phyloP scores from a whole-genome alignment of 78 protist species.

The Dictyostelium capitatum region DNA sequence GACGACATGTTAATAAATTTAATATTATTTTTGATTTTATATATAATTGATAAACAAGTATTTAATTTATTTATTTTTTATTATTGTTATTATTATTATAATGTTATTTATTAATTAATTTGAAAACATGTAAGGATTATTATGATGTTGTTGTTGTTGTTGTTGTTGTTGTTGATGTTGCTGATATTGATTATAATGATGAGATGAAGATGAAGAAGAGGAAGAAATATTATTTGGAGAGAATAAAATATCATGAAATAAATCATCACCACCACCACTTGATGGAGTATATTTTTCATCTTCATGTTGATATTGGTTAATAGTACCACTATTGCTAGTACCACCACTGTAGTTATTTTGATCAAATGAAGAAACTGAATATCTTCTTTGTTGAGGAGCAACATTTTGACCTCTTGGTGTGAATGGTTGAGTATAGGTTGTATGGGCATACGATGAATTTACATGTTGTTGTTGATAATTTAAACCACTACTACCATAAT shows the following conservation, averaged over 20 bases:
- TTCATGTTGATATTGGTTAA: background rate
- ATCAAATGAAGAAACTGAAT: background rate
- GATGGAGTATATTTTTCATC: background rate
- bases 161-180: background rate
- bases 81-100: no score
- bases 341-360: background rate
- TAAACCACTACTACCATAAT: background rate
- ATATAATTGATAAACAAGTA: no score
- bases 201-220: background rate
- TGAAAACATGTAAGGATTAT: background rate
- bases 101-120: background rate
- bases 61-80: no score
- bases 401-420: background rate
- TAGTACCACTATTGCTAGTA: no score
- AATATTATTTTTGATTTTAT: no score
- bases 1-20: no score
- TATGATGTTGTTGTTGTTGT: background rate
- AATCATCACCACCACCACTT: background rate
- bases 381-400: constrained; percentile 11
- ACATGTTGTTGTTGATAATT: background rate
- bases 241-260: background rate
- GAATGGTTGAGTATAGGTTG: background rate
- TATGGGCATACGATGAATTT: background rate
- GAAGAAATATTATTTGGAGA: background rate
- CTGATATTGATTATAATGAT: no score